A percentile compares a stretch with the other conserved stretches of the same genome.
Conservation (phyloP, 225 moss, liverwort and hornwort genomes). For the Polytrichum formosum region DNA sequence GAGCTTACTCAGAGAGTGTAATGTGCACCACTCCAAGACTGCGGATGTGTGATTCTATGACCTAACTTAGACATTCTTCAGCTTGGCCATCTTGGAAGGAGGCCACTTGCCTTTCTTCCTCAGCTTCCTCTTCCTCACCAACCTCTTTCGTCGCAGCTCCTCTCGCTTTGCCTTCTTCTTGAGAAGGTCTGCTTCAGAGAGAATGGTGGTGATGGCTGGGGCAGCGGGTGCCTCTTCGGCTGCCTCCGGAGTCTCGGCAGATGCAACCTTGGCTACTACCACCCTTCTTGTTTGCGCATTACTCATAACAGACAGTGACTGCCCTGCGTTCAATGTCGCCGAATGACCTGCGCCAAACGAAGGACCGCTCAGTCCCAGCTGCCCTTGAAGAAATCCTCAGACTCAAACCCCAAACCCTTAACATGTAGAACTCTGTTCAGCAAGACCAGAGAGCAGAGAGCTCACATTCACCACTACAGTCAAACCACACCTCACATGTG, state of each 20-base stretch:
- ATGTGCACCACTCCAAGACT: too few relatives aligned
- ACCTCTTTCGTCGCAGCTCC: constrained; percentile 64
- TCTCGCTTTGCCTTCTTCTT: constrained; percentile 65
- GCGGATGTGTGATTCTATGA: neutral
- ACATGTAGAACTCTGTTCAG: neutral
- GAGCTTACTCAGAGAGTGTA: too few relatives aligned
- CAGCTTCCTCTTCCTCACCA: constrained; percentile 75
- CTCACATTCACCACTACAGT: neutral
- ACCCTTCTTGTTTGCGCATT: constrained; percentile 22
- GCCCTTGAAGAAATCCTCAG: neutral
- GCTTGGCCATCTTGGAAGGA: constrained; percentile 78
- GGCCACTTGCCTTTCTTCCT: constrained; percentile 92
- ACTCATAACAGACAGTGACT: constrained; percentile 1
- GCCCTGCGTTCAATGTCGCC: constrained; percentile 15
- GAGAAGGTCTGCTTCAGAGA: constrained; percentile 62
- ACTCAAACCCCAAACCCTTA: neutral
- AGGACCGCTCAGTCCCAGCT: constrained; percentile 3
- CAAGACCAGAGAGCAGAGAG: neutral
- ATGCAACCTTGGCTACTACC: constrained; percentile 20
- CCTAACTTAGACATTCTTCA: constrained; percentile 68
- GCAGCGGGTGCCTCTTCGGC: constrained; percentile 26
- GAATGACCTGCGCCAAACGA: constrained; percentile 23
- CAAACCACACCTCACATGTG: neutral
- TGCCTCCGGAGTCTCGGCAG: constrained; percentile 31
- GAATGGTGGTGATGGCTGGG: constrained; percentile 39